Conservation (phyloP, 2,329 filamentous ascomycete species). For the Rachicladosporium sp. region DNA sequence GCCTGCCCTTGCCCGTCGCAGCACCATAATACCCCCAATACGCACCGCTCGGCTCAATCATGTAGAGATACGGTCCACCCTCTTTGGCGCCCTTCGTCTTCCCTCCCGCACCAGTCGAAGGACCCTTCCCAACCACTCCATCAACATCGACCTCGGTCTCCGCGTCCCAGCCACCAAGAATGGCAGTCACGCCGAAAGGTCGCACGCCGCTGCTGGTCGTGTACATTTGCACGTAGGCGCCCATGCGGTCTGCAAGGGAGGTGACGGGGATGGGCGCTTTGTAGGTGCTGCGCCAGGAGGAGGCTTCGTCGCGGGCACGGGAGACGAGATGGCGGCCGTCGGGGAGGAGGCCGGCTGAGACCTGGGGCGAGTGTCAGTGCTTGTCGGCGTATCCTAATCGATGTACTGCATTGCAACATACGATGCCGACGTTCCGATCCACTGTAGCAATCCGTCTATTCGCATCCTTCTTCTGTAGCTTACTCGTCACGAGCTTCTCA, state of each 20-base stretch:
- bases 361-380: conserved; percentile 39
- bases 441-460: conserved; percentile 97
- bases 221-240: conserved; percentile 91
- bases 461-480: conserved; percentile 84
- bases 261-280: conserved; percentile 85
- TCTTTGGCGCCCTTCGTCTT: conserved; percentile 63
- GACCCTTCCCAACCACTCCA: conserved; percentile 77
- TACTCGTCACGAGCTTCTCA: conserved; percentile 92
- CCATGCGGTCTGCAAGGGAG: conserved; percentile 84
- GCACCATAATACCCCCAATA: conserved; percentile 99
- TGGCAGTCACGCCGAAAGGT: conserved; percentile 91
- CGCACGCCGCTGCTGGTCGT: conserved; percentile 95
- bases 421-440: conserved; percentile 85
- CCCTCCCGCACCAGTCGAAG: conserved; percentile 67
- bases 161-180: conserved; percentile 86
- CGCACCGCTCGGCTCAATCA: conserved; percentile 93
- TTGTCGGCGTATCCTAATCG: background rate
- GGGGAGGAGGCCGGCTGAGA: conserved; percentile 85
- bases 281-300: conserved; percentile 83
- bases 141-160: conserved; percentile 77
- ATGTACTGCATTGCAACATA: conserved; percentile 39
- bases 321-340: conserved; percentile 92
- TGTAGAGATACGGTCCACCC: conserved; percentile 89
- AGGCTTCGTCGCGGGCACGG: conserved; percentile 85
- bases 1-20: conserved; percentile 90